Evolutionary conservation across 2,329 filamentous ascomycete species (phyloP).

Genomic region (Fusarium burgessii): DNA sequence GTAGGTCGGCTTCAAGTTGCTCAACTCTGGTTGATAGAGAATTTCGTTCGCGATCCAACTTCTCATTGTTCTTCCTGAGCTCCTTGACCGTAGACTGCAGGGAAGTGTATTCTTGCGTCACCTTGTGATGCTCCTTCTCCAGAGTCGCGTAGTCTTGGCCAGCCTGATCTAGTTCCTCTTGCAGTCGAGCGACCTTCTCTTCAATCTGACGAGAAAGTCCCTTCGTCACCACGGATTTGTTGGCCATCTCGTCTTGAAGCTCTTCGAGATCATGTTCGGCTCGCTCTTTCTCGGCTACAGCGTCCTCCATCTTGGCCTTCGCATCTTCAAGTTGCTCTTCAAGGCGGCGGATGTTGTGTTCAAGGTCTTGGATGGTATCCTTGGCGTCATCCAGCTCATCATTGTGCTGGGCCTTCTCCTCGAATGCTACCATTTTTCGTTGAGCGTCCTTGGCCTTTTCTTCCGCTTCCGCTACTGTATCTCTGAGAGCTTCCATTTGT

Average conservation of each 20-base stretch:
- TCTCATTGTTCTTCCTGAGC: conserved; percentile 50
- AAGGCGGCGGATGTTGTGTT: conserved; percentile 65
- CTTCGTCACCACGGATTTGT: conserved; percentile 82
- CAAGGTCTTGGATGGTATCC: conserved; percentile 69
- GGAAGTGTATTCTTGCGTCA: conserved; percentile 60
- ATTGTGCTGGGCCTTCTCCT: conserved; percentile 65
- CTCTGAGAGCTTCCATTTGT: conserved; percentile 69
- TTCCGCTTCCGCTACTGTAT: conserved; percentile 64
- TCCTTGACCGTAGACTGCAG: conserved; percentile 60
- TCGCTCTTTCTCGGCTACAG: conserved; percentile 65
- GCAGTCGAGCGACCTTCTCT: conserved; percentile 74
- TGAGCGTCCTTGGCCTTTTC: conserved; percentile 69
- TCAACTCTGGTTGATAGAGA: conserved; percentile 64
- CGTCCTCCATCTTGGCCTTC: conserved; percentile 66
- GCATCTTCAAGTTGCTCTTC: conserved; percentile 67
- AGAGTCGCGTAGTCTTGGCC: conserved; percentile 63
- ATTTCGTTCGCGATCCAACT: conserved; percentile 46
- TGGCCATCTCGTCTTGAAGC: conserved; percentile 80
- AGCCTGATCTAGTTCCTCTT: conserved; percentile 71
- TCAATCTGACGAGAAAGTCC: conserved; percentile 80
- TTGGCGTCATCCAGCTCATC: conserved; percentile 68
- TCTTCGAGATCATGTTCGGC: conserved; percentile 72
- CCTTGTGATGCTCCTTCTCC: conserved; percentile 62
- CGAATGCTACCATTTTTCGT: conserved; percentile 64
- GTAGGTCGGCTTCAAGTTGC: conserved; percentile 69